These are phyloP conservation scores for Microascus cirrosus DNA, from an alignment of 2,329 filamentous ascomycete species.

Conservation along the genomic window DNA sequence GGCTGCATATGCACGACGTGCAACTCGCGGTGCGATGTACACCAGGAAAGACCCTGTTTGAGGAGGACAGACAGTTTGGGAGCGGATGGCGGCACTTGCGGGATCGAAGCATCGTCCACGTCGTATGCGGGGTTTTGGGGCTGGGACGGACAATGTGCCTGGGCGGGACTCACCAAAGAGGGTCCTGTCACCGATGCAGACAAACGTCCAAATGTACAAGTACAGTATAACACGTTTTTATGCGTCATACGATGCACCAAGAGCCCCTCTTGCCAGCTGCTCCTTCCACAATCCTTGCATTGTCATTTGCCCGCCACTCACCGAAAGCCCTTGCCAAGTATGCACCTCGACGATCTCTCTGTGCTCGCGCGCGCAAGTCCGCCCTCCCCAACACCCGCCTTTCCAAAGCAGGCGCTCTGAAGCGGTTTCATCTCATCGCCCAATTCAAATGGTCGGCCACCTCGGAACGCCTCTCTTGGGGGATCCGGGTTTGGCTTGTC, in stretches of 20 bases:
- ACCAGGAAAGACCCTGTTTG: not conserved
- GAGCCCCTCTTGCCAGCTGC: not conserved
- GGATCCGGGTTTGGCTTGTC: not conserved
- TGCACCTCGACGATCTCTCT: not conserved
- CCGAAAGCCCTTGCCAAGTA: not conserved
- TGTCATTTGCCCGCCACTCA: not conserved
- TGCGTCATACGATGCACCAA: no score
- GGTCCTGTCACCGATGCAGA: no score
- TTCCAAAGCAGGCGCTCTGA: not conserved
- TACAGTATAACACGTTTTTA: no score
- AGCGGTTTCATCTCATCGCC: not conserved
- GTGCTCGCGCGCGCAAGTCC: not conserved
- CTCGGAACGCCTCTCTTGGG: not conserved
- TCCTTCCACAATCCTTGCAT: not conserved
- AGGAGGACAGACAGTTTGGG: not conserved
- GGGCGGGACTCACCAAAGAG: no score
- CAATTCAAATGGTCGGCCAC: not conserved
- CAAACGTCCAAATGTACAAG: no score
- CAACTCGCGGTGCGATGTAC: not conserved
- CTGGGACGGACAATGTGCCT: no score
- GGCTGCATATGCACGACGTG: not conserved
- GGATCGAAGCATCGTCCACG: not conserved
- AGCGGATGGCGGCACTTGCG: not conserved
- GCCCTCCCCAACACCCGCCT: not conserved
- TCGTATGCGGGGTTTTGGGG: no score